Conservation (phyloP, 257 asterid species). For the Jaltomata sinuosa region DNA sequence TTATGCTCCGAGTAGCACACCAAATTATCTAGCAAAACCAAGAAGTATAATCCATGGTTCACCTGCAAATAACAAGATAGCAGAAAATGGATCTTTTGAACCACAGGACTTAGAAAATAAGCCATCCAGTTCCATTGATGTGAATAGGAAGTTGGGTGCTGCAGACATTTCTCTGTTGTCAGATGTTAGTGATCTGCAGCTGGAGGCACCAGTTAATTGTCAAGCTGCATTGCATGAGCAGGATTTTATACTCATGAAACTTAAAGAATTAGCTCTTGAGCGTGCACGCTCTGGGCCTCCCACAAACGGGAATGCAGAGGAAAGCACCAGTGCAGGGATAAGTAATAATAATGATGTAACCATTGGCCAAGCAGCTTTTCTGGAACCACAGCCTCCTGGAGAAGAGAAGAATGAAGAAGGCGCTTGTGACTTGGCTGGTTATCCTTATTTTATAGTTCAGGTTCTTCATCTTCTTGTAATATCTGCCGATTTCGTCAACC, state of each 20-base stretch:
- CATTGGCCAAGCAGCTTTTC: conserved; percentile 17
- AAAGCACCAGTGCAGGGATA: conserved; percentile 20
- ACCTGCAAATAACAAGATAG: conserved; percentile 17
- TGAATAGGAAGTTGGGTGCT: no score
- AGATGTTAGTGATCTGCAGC: no score
- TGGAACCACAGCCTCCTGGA: conserved; percentile 14
- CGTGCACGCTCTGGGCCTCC: no score
- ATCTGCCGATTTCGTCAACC: background rate
- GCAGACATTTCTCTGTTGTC: no score
- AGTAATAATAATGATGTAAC: conserved; percentile 15
- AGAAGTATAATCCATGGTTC: background rate
- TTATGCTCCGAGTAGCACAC: conserved; percentile 27
- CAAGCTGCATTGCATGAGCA: conserved; percentile 25
- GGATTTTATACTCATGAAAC: conserved; percentile 36
- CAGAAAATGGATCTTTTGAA: conserved; percentile 20
- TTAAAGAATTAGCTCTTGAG: conserved; percentile 38
- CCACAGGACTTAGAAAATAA: conserved; percentile 15
- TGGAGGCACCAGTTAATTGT: no score
- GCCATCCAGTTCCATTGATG: no score
- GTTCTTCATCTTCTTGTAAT: conserved; percentile 4
- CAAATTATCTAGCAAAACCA: conserved; percentile 13
- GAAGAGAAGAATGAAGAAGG: conserved; percentile 17
- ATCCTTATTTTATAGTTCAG: no score
- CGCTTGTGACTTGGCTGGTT: conserved; percentile 25
- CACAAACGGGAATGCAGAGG: conserved; percentile 8